Conservation (phyloP, 805 yeast genomes). For the Wickerhamiella dianesei region DNA sequence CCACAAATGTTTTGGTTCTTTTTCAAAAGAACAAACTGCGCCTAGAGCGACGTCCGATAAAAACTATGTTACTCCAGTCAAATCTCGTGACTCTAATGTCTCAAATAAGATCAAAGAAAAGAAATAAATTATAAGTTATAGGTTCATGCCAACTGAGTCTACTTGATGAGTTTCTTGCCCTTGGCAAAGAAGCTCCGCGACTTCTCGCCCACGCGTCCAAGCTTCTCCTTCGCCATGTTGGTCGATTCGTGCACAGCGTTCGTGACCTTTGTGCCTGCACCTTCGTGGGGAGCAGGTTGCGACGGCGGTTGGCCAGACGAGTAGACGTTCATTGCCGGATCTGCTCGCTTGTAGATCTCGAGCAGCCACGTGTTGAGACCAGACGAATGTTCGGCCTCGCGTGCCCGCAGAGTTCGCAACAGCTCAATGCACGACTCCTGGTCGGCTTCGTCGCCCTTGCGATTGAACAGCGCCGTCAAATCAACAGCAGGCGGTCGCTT, state of each 20-base stretch:
- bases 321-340: conserved; percentile 13
- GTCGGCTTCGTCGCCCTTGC: conserved; percentile 10
- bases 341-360: conserved; percentile 10
- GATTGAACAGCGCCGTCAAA: conserved; percentile 21
- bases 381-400: conserved; percentile 24
- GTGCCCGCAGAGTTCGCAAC: conserved; percentile 20
- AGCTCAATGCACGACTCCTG: conserved; percentile 21
- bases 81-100: too few relatives aligned
- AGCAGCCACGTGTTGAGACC: conserved; percentile 25
- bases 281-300: conserved; percentile 12
- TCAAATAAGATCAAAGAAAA: too few relatives aligned
- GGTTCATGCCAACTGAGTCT: too few relatives aligned
- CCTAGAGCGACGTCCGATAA: too few relatives aligned
- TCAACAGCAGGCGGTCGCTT: conserved; percentile 25
- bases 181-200: conserved; percentile 24
- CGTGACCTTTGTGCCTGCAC: conserved; percentile 20
- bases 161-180: conserved; percentile 6
- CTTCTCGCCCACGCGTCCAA: conserved; percentile 24
- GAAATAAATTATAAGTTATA: too few relatives aligned
- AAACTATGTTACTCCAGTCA: too few relatives aligned
- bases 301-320: conserved; percentile 21
- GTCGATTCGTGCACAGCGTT: conserved; percentile 16
- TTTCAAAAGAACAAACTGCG: too few relatives aligned
- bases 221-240: conserved; percentile 20
- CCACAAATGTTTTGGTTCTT: too few relatives aligned